Percentiles rank a stretch among this genome's conserved stretches.
Evolutionary conservation across 2,329 filamentous ascomycete species (phyloP).

Genomic region (Alternaria sp.): DNA sequence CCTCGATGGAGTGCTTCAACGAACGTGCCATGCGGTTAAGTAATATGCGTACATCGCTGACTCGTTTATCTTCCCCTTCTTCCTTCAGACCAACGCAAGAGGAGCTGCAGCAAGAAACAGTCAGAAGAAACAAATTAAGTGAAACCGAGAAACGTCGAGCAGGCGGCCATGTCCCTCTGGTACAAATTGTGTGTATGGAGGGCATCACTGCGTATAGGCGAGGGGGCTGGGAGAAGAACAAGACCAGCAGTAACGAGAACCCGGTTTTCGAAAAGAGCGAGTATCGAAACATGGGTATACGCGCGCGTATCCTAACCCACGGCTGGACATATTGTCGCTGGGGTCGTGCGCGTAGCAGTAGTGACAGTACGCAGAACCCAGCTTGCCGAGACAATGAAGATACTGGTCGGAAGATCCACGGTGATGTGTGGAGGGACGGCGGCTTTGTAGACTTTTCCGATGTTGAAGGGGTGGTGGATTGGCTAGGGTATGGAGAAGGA

Average conservation of each 20-base stretch:
- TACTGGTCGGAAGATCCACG: slow-evolving; percentile 24
- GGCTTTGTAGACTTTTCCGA: slow-evolving; percentile 39
- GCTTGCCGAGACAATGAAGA: slow-evolving; percentile 2
- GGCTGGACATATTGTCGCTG: slow-evolving; percentile 42
- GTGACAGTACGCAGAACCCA: slow-evolving; percentile 13
- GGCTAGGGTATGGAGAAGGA: slow-evolving; percentile 6
- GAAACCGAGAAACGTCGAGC: slow-evolving; percentile 3
- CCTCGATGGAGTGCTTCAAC: slow-evolving; percentile 37
- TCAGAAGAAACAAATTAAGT: rapidly evolving
- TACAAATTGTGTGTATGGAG: slow-evolving; percentile 32
- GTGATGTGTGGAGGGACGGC: slow-evolving; percentile 26
- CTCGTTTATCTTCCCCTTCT: too few species aligned
- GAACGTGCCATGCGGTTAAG: slow-evolving; percentile 6
- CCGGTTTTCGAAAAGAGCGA: background rate
- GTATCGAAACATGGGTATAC: slow-evolving; percentile 16
- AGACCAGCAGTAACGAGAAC: too few species aligned
- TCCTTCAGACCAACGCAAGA: background rate
- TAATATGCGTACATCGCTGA: slow-evolving; percentile 4
- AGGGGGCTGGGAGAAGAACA: slow-evolving; percentile 38
- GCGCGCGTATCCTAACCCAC: slow-evolving; percentile 23
- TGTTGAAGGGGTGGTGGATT: slow-evolving; percentile 28
- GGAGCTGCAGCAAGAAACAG: too few species aligned
- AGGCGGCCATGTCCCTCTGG: slow-evolving; percentile 23
- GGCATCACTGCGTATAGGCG: slow-evolving; percentile 34
- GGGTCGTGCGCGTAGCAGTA: slow-evolving; percentile 22